These are phyloP conservation scores for Cryptococcus floricola DNA, from an alignment of 1,284 basidiomycete species.

Conservation along the genomic window DNA sequence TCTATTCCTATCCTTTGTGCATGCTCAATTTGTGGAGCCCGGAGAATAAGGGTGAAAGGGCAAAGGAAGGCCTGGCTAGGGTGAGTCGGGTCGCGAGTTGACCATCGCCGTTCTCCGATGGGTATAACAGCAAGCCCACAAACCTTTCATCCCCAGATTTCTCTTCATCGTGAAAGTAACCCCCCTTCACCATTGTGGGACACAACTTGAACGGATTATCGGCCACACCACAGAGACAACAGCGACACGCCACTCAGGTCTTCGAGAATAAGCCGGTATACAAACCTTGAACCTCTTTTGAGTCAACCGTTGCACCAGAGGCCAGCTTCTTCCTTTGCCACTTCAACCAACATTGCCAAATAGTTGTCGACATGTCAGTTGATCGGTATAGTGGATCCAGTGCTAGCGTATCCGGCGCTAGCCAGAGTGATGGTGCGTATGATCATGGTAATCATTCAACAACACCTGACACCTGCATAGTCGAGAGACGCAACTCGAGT, in stretches of 20 bases:
- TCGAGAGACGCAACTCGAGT: neutral
- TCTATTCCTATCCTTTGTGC: neutral
- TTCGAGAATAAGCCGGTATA: too few relatives aligned
- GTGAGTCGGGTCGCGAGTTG: neutral
- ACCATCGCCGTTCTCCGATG: neutral
- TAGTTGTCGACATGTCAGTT: neutral
- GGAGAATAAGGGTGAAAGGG: neutral
- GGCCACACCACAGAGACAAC: neutral
- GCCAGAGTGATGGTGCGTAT: neutral
- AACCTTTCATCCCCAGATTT: neutral
- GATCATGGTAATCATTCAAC: neutral
- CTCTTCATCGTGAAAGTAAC: neutral
- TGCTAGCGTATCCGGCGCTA: neutral
- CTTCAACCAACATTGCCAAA: neutral
- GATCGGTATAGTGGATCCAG: neutral
- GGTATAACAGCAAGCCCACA: neutral
- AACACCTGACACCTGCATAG: neutral
- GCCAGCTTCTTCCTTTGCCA: neutral
- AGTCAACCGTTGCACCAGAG: neutral
- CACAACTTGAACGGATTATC: neutral
- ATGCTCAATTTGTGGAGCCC: neutral
- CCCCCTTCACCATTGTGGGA: neutral
- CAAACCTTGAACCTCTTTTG: neutral
- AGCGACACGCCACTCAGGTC: neutral
- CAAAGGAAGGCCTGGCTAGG: neutral